Evolutionary conservation across 2,329 filamentous ascomycete species (phyloP).

Genomic region (Metarhizium sp.): DNA sequence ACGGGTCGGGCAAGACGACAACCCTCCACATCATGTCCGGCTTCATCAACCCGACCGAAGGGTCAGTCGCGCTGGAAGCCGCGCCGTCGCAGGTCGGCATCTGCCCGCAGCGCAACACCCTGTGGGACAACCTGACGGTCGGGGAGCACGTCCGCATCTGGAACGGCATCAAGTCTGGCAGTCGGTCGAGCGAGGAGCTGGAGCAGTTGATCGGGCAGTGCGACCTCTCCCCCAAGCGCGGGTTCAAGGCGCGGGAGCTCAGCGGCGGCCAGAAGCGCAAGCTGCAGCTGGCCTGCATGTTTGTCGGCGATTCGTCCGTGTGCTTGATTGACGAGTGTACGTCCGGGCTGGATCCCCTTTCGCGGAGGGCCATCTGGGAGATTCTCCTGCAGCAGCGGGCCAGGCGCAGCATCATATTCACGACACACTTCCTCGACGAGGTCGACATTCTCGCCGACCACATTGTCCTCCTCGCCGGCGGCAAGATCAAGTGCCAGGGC

Average conservation of each 20-base stretch:
- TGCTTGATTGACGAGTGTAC: slow-evolving; percentile 65
- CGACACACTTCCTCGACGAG: slow-evolving; percentile 64
- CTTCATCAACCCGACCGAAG: slow-evolving; percentile 49
- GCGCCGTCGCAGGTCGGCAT: slow-evolving; percentile 36
- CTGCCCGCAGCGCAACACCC: slow-evolving; percentile 59
- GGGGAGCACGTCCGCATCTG: slow-evolving; percentile 56
- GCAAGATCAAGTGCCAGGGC: slow-evolving; percentile 51
- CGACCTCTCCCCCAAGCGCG: slow-evolving; percentile 49
- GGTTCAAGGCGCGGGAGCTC: slow-evolving; percentile 44
- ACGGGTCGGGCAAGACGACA: slow-evolving; percentile 63
- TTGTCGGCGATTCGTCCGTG: slow-evolving; percentile 56
- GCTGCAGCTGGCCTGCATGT: slow-evolving; percentile 62
- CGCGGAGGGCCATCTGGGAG: slow-evolving; percentile 59
- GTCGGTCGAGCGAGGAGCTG: slow-evolving; percentile 35
- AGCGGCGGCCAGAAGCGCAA: slow-evolving; percentile 64
- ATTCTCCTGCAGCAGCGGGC: slow-evolving; percentile 56
- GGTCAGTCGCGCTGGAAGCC: slow-evolving; percentile 48
- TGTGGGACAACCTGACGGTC: slow-evolving; percentile 58
- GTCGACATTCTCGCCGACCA: slow-evolving; percentile 59
- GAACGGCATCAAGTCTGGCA: slow-evolving; percentile 45
- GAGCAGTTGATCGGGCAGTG: slow-evolving; percentile 44
- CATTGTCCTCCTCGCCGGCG: slow-evolving; percentile 56
- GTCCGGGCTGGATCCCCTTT: slow-evolving; percentile 57
- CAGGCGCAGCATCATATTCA: slow-evolving; percentile 53
- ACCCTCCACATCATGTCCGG: slow-evolving; percentile 63